Evolutionary conservation across 495 filamentous ascomycete genomes (phyloP).

Genomic region (Xeromyces bisporus): DNA sequence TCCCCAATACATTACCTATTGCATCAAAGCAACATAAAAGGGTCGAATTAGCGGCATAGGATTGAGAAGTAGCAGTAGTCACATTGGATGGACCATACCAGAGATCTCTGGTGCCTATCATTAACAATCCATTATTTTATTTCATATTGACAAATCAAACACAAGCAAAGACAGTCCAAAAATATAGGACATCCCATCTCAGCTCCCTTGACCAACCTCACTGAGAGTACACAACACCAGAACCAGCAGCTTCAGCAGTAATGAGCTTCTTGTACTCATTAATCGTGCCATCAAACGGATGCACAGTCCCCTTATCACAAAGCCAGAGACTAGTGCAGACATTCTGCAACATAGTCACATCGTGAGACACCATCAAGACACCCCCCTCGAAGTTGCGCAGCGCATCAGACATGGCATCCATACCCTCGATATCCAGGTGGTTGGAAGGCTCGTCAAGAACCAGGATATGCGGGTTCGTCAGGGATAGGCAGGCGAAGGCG

Average conservation of each 20-base stretch:
- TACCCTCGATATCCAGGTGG: slow-evolving; percentile 97
- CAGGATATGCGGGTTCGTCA: slow-evolving; percentile 89
- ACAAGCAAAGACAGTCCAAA: too few relatives aligned
- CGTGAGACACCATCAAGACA: slow-evolving; percentile 96
- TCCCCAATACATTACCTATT: too few relatives aligned
- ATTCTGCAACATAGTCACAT: slow-evolving; percentile 95
- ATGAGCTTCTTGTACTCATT: slow-evolving; percentile 98
- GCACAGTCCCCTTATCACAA: slow-evolving; percentile 87
- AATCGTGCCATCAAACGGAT: slow-evolving; percentile 89
- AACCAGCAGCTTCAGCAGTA: slow-evolving; percentile 68
- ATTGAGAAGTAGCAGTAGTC: too few relatives aligned
- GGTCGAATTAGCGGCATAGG: too few relatives aligned
- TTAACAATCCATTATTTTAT: too few relatives aligned
- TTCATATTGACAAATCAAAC: background rate
- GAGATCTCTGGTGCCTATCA: too few relatives aligned
- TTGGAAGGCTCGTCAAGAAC: slow-evolving; percentile 98
- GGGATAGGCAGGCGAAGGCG: slow-evolving; percentile 83
- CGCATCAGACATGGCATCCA: slow-evolving; percentile 83
- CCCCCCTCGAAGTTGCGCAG: slow-evolving; percentile 79
- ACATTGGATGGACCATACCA: too few relatives aligned
- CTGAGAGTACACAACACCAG: slow-evolving; percentile 49
- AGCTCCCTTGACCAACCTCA: slow-evolving; percentile 8
- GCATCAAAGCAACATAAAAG: too few relatives aligned
- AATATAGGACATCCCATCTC: too few relatives aligned
- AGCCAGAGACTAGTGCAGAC: slow-evolving; percentile 94